phyloP scores from a whole-genome alignment of 2,329 filamentous ascomycete genomes.

The Talaromyces verruculosus region DNA sequence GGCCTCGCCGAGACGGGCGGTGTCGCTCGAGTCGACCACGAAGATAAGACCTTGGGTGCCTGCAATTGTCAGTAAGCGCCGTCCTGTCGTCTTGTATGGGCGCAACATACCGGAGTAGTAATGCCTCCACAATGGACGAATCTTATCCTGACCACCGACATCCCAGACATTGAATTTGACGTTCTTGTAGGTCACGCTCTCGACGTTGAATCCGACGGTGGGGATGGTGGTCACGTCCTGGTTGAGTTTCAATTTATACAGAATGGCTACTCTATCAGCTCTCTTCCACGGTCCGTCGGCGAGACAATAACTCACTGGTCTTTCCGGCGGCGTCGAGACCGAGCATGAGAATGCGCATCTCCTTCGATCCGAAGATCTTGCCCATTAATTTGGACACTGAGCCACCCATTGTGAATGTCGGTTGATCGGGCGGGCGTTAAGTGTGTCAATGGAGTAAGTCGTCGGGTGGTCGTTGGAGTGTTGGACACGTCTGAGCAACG shows the following conservation, averaged over 20 bases:
- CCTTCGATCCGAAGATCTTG: constrained; percentile 98
- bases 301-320: constrained; percentile 50
- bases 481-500: background rate
- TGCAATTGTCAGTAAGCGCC: constrained; percentile 36
- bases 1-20: constrained; percentile 86
- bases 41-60: constrained; percentile 97
- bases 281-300: no score
- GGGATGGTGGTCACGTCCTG: constrained; percentile 98
- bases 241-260: constrained; percentile 98
- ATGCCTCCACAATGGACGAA: constrained; percentile 93
- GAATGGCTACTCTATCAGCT: constrained; percentile 62
- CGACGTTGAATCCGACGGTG: constrained; percentile 98
- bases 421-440: background rate
- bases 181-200: constrained; percentile 98
- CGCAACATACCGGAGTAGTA: constrained; percentile 74
- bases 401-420: constrained; percentile 71
- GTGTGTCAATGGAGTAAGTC: background rate
- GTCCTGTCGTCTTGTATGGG: background rate
- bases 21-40: constrained; percentile 94
- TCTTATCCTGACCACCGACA: constrained; percentile 98
- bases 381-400: constrained; percentile 95
- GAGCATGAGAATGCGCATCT: constrained; percentile 98
- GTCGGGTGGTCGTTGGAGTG: background rate
- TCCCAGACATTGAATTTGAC: constrained; percentile 99
- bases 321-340: constrained; percentile 97